Evolutionary conservation across 192 early-diverging fungal species (phyloP).

Genomic region (Rhizophagus clarus): DNA sequence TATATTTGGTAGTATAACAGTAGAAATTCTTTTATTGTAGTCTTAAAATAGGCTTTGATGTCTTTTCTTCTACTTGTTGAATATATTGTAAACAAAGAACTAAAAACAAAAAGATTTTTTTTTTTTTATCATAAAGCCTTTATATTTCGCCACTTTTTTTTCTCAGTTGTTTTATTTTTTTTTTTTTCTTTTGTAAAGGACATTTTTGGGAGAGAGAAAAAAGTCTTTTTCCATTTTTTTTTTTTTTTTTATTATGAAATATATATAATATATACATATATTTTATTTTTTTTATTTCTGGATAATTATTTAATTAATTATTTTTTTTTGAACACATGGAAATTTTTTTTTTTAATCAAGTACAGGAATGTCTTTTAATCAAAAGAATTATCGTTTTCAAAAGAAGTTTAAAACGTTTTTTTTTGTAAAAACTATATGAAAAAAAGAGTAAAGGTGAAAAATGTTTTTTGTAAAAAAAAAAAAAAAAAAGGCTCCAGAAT

Average conservation of each 20-base stretch:
- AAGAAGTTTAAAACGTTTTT: too few species aligned
- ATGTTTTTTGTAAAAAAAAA: too few species aligned
- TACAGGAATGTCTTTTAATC: too few species aligned
- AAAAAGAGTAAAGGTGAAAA: too few species aligned
- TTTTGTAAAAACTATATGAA: too few species aligned
- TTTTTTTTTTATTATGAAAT: neutral
- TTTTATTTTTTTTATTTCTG: neutral
- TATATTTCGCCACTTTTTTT: neutral
- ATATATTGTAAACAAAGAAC: neutral
- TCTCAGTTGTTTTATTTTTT: too few species aligned
- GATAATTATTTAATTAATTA: neutral
- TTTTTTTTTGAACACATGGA: neutral
- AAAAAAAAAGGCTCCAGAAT: too few species aligned
- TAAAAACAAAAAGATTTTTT: neutral
- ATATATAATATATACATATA: conserved; percentile 1
- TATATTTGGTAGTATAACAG: neutral
- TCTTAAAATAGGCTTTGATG: neutral
- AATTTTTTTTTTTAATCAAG: too few species aligned
- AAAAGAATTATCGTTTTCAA: too few species aligned
- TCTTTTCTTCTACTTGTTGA: neutral
- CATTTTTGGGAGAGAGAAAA: neutral
- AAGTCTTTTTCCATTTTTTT: too few species aligned
- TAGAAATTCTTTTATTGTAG: neutral
- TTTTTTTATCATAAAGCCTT: conserved; percentile 13
- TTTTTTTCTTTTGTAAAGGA: conserved; percentile 6